Conservation (phyloP, 2,329 filamentous ascomycete genomes). For the Neofusicoccum sp. region DNA sequence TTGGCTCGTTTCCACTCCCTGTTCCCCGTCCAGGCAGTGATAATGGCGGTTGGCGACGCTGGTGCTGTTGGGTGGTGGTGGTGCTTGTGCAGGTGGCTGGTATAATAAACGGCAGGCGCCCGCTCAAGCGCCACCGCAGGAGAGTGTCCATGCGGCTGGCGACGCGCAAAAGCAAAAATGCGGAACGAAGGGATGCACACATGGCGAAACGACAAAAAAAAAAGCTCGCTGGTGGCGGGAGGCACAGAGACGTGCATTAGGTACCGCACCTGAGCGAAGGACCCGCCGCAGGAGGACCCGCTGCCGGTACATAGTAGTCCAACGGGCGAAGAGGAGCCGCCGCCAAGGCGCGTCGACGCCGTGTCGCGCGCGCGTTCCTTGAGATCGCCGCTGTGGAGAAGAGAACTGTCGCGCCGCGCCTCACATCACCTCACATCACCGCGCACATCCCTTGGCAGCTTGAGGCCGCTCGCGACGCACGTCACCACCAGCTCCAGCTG, state of each 20-base stretch:
- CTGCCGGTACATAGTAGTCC: not conserved
- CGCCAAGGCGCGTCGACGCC: not conserved
- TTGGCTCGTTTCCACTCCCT: not conserved
- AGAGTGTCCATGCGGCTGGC: no score
- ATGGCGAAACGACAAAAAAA: not conserved
- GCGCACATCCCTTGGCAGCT: no score
- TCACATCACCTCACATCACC: no score
- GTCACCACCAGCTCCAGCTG: no score
- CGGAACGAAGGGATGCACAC: conserved; percentile 1
- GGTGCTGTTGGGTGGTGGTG: not conserved
- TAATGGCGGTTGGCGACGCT: not conserved
- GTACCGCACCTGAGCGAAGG: no score
- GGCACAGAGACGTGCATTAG: not conserved
- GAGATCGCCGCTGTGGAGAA: no score
- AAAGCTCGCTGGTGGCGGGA: conserved; percentile 1
- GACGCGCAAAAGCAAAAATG: not conserved
- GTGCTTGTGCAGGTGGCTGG: not conserved
- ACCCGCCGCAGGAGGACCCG: not conserved
- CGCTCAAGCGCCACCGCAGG: not conserved
- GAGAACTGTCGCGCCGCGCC: no score
- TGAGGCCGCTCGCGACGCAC: no score
- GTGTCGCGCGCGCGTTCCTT: not conserved
- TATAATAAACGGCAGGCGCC: not conserved
- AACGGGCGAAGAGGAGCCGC: not conserved
- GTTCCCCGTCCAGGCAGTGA: not conserved